Evolutionary conservation across 1,139 yeast genomes (phyloP).

Genomic region (Lodderomyces oxycetoniae): DNA sequence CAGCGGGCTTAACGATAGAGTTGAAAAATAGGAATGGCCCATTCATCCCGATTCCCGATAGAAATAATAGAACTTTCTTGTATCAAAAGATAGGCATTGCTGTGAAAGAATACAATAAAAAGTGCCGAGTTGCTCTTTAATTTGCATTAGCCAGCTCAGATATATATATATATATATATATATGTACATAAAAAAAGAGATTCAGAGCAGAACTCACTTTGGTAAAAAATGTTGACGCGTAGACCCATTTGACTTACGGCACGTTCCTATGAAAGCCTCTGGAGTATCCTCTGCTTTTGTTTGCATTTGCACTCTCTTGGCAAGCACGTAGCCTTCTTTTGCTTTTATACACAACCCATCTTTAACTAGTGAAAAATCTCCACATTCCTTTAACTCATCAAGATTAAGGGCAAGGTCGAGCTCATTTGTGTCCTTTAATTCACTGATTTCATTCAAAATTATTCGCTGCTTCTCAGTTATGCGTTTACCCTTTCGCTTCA

Average conservation of each 20-base stretch:
- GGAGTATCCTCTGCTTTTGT: constrained; percentile 48
- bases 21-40: constrained; percentile 59
- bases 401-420: background rate
- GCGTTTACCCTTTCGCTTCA: constrained; percentile 25
- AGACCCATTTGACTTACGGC: constrained; percentile 11
- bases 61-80: constrained; percentile 56
- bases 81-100: constrained; percentile 77
- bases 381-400: constrained; percentile 23
- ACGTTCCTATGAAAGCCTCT: constrained; percentile 9
- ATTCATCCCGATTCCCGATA: constrained; percentile 78
- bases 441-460: constrained; percentile 34
- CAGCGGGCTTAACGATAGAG: constrained; percentile 71
- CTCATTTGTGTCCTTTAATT: background rate
- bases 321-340: constrained; percentile 36
- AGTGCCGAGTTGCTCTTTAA: constrained; percentile 40
- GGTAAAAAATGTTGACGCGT: constrained; percentile 12
- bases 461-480: constrained; percentile 40
- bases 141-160: constrained; percentile 2
- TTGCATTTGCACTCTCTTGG: constrained; percentile 46
- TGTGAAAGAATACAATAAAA: constrained; percentile 72
- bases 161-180: constrained; percentile 5
- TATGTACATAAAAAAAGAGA: constrained; percentile 2
- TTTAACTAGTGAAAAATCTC: constrained; percentile 34
- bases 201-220: background rate
- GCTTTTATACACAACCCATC: constrained; percentile 38